Base-by-base conservation (phyloP, 2,329 filamentous ascomycete species). In the Clarireedia hainanense region DNA sequence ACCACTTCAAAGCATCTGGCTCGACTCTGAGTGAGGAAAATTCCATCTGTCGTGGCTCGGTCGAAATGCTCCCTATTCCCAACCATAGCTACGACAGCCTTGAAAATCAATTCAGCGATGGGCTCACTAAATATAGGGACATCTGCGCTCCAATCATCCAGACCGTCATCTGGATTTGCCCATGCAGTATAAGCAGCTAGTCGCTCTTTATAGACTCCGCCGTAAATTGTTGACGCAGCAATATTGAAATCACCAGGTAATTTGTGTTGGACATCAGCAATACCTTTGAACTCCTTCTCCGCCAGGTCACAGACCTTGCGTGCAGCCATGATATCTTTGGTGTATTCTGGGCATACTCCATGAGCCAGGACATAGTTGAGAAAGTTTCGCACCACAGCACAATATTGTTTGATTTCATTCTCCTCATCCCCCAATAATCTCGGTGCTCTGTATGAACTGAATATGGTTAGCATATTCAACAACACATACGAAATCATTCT, bases 321-420 rank as follows among this genome's bases (percentile, higher is more conserved):
- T 0, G 91, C 90, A 0, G 77, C 74, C 15, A 80, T 72, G 57
- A 97, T 76, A 60, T 92, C 80, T 0, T 78, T 74, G 0, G 71
- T 75, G 67, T 91, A 88, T 69, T 97, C 94, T 0, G 88, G 86
- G 65, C 91, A 96, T 15, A 95, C 92, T 39, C 88, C 80, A 66
- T 97, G 91, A 58, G 87, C 81, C 9, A 91, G 76, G 0, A 97
- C 76, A 63, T 96, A 99, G 61, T 89, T 88, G 60, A 96, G 81
- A 67, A 97, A 97, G 67, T 94, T 95, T 58, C 83, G 81, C 42
- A 96, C 76, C 0, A 95, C 81, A 36, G 80, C 77, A 20, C 85
- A 81, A 3, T 83, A 83, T 6, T 78, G 70, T n/a, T 78, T 72
- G 59, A 91, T 77, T 12, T 77, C 71, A 0, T 72, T 68, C 15